Conservation (phyloP, 805 yeast genomes). For the Priceomyces castillae region DNA sequence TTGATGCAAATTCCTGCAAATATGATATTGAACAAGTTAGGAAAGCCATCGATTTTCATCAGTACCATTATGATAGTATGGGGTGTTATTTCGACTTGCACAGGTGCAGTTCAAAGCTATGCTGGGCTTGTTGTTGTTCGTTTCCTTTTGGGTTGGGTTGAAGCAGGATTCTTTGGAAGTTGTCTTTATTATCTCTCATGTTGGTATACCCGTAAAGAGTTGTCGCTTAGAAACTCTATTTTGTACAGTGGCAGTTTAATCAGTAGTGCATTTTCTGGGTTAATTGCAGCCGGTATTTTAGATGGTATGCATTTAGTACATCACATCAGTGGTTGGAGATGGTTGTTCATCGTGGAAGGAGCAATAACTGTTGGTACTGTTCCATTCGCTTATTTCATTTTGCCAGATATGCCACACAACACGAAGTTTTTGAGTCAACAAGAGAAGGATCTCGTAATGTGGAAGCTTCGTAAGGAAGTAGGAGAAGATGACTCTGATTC, state of each 20-base stretch:
- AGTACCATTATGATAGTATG: conserved; percentile 48
- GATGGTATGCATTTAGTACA: conserved; percentile 37
- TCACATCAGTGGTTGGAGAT: conserved; percentile 51
- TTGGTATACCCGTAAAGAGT: conserved; percentile 53
- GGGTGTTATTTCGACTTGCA: conserved; percentile 49
- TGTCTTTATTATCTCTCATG: conserved; percentile 50
- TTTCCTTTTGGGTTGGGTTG: conserved; percentile 46
- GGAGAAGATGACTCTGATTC: conserved; percentile 40
- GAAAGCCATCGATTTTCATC: conserved; percentile 51
- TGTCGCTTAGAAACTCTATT: conserved; percentile 49
- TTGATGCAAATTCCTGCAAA: conserved; percentile 49
- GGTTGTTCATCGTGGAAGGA: conserved; percentile 58
- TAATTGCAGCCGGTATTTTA: conserved; percentile 54
- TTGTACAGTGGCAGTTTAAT: conserved; percentile 50
- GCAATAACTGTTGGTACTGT: conserved; percentile 47
- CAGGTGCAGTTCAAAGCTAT: conserved; percentile 44
- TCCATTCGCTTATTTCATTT: conserved; percentile 43
- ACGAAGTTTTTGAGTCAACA: conserved; percentile 45
- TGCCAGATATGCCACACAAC: conserved; percentile 54
- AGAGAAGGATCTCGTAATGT: conserved; percentile 43
- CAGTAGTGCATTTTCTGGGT: conserved; percentile 55
- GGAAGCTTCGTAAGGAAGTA: conserved; percentile 39
- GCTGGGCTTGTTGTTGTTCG: conserved; percentile 47
- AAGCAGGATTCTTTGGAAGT: conserved; percentile 47
- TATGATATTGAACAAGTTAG: conserved; percentile 44